phyloP scores from a whole-genome alignment of 768 basidiomycete genomes.

The Suillus sp. region DNA sequence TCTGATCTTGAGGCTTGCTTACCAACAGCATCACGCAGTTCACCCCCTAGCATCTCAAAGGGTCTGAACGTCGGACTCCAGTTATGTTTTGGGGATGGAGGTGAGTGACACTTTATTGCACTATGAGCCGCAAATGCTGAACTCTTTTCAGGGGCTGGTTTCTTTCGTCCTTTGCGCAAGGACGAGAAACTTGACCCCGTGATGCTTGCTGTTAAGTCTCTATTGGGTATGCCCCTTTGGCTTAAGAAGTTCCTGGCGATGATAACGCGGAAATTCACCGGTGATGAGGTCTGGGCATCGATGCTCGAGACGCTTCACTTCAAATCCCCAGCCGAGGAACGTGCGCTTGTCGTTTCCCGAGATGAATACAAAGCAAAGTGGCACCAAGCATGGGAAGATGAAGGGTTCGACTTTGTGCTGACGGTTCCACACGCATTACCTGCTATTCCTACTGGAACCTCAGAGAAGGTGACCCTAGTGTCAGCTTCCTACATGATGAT shows the following conservation, averaged over 20 bases:
- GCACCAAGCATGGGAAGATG: conserved; percentile 41
- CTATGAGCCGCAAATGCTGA: neutral
- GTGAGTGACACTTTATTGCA: conserved; percentile 28
- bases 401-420: conserved; percentile 44
- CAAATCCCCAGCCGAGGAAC: conserved; percentile 33
- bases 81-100: conserved; percentile 58
- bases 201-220: conserved; percentile 25
- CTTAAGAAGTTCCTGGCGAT: conserved; percentile 47
- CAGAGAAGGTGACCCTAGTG: conserved; percentile 37
- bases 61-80: conserved; percentile 57
- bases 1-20: neutral
- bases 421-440: conserved; percentile 42
- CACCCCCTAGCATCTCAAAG: conserved; percentile 50
- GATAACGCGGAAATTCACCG: conserved; percentile 34
- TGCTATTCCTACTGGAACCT: conserved; percentile 39
- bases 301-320: conserved; percentile 37
- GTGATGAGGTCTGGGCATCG: conserved; percentile 31
- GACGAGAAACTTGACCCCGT: conserved; percentile 38
- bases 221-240: conserved; percentile 32
- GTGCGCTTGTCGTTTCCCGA: conserved; percentile 29
- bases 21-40: conserved; percentile 23
- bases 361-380: conserved; percentile 28
- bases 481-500: conserved; percentile 39
- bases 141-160: conserved; percentile 44
- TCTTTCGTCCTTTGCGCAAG: conserved; percentile 38